A percentile compares a stretch with the other conserved stretches of the same genome.
Conservation (phyloP, 495 filamentous ascomycete species). For the Xylaria castorea region DNA sequence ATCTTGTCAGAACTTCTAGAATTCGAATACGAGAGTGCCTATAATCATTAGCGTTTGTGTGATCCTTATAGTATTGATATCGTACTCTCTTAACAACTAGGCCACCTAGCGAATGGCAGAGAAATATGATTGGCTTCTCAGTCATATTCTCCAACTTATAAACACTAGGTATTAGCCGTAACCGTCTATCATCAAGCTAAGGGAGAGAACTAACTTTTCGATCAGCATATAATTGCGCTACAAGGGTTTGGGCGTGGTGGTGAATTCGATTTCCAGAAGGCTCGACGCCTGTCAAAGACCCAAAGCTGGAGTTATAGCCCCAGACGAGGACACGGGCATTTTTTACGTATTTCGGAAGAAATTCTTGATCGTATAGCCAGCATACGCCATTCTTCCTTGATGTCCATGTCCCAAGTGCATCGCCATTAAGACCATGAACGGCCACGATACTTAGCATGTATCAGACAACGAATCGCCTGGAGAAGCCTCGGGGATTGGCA, state of each 20-base stretch:
- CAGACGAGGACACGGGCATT: constrained; percentile 11
- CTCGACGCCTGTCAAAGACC: not conserved
- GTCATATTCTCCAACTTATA: not conserved
- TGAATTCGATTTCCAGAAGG: constrained; percentile 12
- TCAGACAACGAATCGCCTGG: not conserved
- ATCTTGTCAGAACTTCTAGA: constrained; percentile 9
- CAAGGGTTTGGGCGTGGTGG: constrained; percentile 1
- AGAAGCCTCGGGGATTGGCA: not conserved
- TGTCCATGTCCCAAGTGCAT: constrained; percentile 2
- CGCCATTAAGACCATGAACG: constrained; percentile 10
- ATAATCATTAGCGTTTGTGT: not conserved
- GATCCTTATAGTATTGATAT: not conserved
- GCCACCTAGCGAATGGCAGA: not conserved
- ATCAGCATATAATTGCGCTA: constrained; percentile 8
- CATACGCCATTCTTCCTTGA: constrained; percentile 1
- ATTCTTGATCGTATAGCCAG: not conserved
- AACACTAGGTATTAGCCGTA: not conserved
- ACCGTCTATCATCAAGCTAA: not conserved
- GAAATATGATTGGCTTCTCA: constrained; percentile 2
- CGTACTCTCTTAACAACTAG: constrained; percentile 2
- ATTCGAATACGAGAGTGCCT: not conserved
- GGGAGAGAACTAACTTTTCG: not conserved
- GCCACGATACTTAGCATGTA: not conserved
- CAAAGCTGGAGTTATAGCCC: constrained; percentile 8
- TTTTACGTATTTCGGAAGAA: constrained; percentile 12